These are phyloP conservation scores for Lathyrus oleraceus DNA, from an alignment of 306 rosid genomes.

Conservation along the genomic window DNA sequence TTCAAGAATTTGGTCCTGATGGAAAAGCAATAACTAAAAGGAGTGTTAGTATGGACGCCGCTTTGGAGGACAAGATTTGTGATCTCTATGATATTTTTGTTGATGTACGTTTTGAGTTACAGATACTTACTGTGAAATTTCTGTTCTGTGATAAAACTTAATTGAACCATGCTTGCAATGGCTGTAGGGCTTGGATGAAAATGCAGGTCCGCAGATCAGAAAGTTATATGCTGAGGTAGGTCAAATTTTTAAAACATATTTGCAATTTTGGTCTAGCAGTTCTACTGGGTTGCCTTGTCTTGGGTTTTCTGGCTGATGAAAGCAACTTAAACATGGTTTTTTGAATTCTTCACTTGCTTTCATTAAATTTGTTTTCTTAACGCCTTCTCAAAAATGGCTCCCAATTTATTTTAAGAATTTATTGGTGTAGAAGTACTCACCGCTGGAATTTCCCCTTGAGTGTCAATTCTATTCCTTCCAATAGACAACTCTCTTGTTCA, in stretches of 20 bases:
- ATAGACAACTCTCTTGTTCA: slow-evolving; percentile 16
- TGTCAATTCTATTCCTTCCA: slow-evolving; percentile 12
- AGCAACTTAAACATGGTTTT: slow-evolving; percentile 26
- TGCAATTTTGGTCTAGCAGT: background rate
- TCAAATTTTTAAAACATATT: slow-evolving; percentile 22
- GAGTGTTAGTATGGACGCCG: slow-evolving; percentile 73
- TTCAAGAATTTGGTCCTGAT: slow-evolving; percentile 66
- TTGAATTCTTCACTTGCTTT: slow-evolving; percentile 25
- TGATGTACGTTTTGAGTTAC: slow-evolving; percentile 63
- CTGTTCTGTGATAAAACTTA: slow-evolving; percentile 27
- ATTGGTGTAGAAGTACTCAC: slow-evolving; percentile 23
- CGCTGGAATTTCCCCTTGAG: background rate
- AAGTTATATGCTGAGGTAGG: slow-evolving; percentile 91
- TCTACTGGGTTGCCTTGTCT: slow-evolving; percentile 24
- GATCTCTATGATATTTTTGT: slow-evolving; percentile 96
- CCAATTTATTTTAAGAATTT: slow-evolving; percentile 17
- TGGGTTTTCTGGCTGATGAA: slow-evolving; percentile 27
- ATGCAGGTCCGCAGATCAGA: slow-evolving; percentile 86
- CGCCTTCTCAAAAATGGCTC: slow-evolving; percentile 25
- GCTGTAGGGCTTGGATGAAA: slow-evolving; percentile 92
- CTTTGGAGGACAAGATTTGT: slow-evolving; percentile 95
- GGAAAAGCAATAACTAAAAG: slow-evolving; percentile 59
- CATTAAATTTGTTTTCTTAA: background rate
- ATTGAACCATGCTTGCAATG: slow-evolving; percentile 40
- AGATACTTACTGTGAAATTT: slow-evolving; percentile 27